A percentile compares a stretch with the other conserved stretches of the same genome.
phyloP scores from a whole-genome alignment of 306 rosid species.

The Carpinus viminea region DNA sequence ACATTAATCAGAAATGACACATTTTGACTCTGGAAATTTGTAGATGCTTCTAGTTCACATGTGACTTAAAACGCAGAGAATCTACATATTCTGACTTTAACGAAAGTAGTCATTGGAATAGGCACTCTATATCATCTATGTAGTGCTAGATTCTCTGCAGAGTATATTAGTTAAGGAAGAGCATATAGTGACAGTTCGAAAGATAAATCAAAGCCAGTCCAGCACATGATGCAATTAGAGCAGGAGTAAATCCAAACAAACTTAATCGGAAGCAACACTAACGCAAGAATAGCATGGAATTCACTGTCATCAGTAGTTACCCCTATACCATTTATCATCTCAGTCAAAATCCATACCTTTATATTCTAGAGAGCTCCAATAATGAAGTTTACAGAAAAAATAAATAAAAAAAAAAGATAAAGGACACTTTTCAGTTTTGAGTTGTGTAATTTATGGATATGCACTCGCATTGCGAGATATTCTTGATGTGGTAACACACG shows the following conservation, averaged over 20 bases:
- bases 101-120: slow-evolving; percentile 7
- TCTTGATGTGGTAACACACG: background rate
- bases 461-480: background rate
- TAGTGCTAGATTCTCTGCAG: slow-evolving; percentile 17
- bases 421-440: background rate
- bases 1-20: slow-evolving; percentile 6
- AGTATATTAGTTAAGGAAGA: background rate
- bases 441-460: background rate
- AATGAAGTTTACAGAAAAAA: background rate
- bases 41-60: slow-evolving; percentile 16
- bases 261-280: background rate
- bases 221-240: background rate
- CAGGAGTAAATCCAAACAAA: background rate
- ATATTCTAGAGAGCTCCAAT: background rate
- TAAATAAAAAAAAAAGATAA: background rate
- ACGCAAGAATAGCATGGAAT: background rate
- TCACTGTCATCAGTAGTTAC: background rate
- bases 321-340: background rate
- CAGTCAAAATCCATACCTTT: background rate
- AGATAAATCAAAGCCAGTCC: background rate
- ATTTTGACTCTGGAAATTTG: slow-evolving; percentile 14
- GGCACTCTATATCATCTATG: slow-evolving; percentile 5
- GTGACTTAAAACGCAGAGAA: slow-evolving; percentile 15
- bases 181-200: background rate
- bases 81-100: slow-evolving; percentile 25